Evolutionary conservation across 202 grass and related monocot genomes (phyloP).

Genomic region (Elaeis oleifera): DNA sequence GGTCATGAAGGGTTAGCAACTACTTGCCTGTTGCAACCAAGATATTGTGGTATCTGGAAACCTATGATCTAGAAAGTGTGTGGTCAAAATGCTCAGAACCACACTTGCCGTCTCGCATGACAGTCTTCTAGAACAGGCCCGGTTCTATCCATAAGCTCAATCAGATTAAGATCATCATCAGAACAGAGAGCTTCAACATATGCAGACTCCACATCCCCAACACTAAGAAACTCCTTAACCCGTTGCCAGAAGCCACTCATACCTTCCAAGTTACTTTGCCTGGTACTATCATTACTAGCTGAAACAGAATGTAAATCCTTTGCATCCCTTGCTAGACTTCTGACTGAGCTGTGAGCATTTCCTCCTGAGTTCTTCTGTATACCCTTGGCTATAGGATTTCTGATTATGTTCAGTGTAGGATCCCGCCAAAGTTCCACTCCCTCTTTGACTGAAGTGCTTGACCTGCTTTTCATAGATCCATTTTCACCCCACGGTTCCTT

Average conservation of each 20-base stretch:
- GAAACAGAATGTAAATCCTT: conserved; percentile 31
- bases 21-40: conserved; percentile 84
- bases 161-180: conserved; percentile 45
- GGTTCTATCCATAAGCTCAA: conserved; percentile 86
- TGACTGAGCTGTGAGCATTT: conserved; percentile 35
- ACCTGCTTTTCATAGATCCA: conserved; percentile 34
- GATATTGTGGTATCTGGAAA: conserved; percentile 50
- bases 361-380: conserved; percentile 29
- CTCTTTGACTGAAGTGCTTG: conserved; percentile 27
- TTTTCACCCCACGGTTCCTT: conserved; percentile 50
- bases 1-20: neutral
- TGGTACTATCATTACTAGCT: conserved; percentile 27
- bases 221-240: conserved; percentile 35
- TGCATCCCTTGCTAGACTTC: conserved; percentile 6
- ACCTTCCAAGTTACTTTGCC: conserved; percentile 23
- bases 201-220: conserved; percentile 58
- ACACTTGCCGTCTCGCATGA: conserved; percentile 55
- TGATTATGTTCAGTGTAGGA: conserved; percentile 1
- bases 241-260: conserved; percentile 33
- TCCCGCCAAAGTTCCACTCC: neutral
- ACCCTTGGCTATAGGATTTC: conserved; percentile 12
- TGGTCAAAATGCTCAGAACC: conserved; percentile 51
- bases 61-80: conserved; percentile 49
- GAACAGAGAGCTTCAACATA: conserved; percentile 55
- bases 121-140: conserved; percentile 76